Base-by-base conservation (phyloP, 2,329 filamentous ascomycete genomes). In the Claviceps quebecensis region DNA sequence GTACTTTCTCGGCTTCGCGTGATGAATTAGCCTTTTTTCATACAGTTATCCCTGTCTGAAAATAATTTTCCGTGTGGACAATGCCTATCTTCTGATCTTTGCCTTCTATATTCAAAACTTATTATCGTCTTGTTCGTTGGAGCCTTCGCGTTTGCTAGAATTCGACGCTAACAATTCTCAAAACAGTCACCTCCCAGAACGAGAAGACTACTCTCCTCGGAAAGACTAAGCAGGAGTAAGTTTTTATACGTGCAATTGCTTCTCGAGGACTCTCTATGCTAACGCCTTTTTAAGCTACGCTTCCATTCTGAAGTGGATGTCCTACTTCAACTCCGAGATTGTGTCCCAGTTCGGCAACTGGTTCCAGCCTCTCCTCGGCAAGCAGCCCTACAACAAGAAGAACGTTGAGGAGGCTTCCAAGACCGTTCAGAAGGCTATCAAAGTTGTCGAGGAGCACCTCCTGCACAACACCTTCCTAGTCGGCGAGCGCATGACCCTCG, bases 31-130 rank as follows among this genome's bases (percentile, higher is more conserved):
- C 85, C 73, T 74, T 76, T 74, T 75, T 77, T 76, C 73, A 80
- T 77, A 83, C 85, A 93, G 88, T 95, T 95, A 95, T 95, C 88
- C 91, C 91, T 96, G 87, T 86, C 91, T 93, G 87, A 96, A 50
- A 94, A 67, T 74, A 22, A 4, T 47, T 50, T 73, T 62, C 74
- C 73, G 70, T 96, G 90, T 95, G 89, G 90, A 95, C 80, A 81
- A 76, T 71, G 84, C 72, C 78, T 88, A 91, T 81, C 86, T 84
- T 87, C 84, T 88, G 84, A 89, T 72, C 68, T 58, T 56, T 54
- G 52, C 46, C 57, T 61, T 50, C 36, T 58, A 60, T 57, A n/a
- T 52, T 34, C 29, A 11, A 34, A 34, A 11, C 4, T 34, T 34
- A 0, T 11, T 11, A 1, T 34, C 9, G 29, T 34, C 3, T 11